Conservation (phyloP, 495 filamentous ascomycete genomes). For the Penicillium roqueforti region DNA sequence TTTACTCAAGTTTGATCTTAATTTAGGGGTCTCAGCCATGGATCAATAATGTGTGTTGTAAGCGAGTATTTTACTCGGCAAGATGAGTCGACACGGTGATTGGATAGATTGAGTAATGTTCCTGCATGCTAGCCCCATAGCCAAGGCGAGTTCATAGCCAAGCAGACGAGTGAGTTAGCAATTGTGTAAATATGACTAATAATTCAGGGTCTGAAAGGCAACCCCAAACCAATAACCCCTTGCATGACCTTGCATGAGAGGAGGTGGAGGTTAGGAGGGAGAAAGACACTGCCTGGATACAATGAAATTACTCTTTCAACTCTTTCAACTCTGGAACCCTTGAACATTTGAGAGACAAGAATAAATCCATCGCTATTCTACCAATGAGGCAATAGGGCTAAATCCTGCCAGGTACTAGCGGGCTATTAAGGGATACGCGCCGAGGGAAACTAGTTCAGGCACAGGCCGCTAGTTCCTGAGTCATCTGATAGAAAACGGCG, state of each 20-base stretch:
- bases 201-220: neutral
- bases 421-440: too few relatives aligned
- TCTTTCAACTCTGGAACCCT: too few relatives aligned
- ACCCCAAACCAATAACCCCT: neutral
- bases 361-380: neutral
- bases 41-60: too few relatives aligned
- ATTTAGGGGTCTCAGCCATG: neutral
- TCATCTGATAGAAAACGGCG: neutral
- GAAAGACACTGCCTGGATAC: neutral
- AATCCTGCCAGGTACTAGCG: too few relatives aligned
- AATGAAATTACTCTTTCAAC: neutral
- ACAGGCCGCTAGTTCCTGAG: slow-evolving; percentile 8
- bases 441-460: neutral
- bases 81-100: neutral
- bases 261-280: neutral
- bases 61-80: neutral
- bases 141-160: too few relatives aligned
- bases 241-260: neutral
- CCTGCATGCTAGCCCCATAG: neutral
- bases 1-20: neutral
- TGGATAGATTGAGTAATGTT: neutral
- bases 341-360: neutral
- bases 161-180: neutral
- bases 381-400: neutral
- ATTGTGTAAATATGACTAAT: neutral